These are phyloP conservation scores for Graphilbum fragrans DNA, from an alignment of 2,329 filamentous ascomycete genomes.

Conservation along the genomic window DNA sequence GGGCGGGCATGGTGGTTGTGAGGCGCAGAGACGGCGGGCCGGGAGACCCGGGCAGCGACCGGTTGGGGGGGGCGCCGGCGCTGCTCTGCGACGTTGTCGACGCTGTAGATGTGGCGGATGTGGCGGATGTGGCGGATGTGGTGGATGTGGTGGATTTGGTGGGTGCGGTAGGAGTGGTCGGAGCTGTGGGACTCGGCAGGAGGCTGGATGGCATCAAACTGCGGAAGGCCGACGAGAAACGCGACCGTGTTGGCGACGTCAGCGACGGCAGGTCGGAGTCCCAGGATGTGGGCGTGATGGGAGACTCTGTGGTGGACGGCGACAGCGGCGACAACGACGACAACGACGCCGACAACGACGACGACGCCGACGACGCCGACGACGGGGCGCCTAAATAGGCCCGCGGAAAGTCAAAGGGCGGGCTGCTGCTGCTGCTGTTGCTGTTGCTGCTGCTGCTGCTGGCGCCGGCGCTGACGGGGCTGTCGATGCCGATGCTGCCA, in stretches of 20 bases:
- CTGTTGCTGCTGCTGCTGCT: conserved; percentile 10
- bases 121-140: too few relatives aligned
- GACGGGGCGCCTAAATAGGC: too few relatives aligned
- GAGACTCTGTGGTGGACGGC: too few relatives aligned
- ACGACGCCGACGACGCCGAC: neutral
- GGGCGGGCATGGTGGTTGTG: too few relatives aligned
- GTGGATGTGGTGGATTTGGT: too few relatives aligned
- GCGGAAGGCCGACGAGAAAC: conserved; percentile 21
- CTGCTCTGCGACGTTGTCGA: too few relatives aligned
- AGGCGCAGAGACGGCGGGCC: too few relatives aligned
- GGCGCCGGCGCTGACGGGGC: conserved; percentile 13
- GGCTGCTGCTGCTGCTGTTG: neutral
- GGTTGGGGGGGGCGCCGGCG: too few relatives aligned
- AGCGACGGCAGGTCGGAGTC: conserved; percentile 7
- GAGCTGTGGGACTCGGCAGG: conserved; percentile 13
- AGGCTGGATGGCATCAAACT: conserved; percentile 27
- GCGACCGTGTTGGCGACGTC: conserved; percentile 7
- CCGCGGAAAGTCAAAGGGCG: too few relatives aligned
- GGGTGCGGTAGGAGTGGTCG: neutral
- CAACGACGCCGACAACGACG: neutral
- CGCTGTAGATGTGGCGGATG: too few relatives aligned
- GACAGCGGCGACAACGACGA: conserved; percentile 3
- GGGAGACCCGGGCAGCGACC: too few relatives aligned
- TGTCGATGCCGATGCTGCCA: neutral
- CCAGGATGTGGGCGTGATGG: too few relatives aligned